Percentiles rank a stretch among this genome's conserved stretches.
phyloP scores from a whole-genome alignment of 2,329 filamentous ascomycete genomes.

The Xylariaceae sp. region DNA sequence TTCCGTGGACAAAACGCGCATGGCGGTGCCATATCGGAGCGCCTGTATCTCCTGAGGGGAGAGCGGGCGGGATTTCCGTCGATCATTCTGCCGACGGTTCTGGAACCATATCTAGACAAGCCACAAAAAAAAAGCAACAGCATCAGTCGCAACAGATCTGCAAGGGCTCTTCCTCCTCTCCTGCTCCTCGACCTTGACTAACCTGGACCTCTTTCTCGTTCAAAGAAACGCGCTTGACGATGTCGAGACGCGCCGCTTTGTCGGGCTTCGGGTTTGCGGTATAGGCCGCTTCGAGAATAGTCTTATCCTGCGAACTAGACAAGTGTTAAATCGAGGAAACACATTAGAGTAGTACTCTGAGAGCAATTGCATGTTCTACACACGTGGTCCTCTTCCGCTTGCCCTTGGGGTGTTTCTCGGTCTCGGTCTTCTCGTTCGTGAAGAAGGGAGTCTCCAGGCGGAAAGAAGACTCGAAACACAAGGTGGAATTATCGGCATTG shows the following conservation, averaged over 20 bases:
- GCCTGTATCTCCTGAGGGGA: slow-evolving; percentile 69
- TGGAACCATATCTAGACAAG: slow-evolving; percentile 89
- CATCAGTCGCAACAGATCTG: slow-evolving; percentile 18
- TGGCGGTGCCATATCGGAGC: slow-evolving; percentile 47
- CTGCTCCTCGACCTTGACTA: slow-evolving; percentile 31
- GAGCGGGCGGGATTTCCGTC: slow-evolving; percentile 80
- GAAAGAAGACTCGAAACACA: slow-evolving; percentile 33
- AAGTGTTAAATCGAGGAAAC: too few species aligned
- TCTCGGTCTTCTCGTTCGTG: slow-evolving; percentile 23
- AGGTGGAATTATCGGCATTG: slow-evolving; percentile 26
- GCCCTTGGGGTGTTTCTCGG: slow-evolving; percentile 48
- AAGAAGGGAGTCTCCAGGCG: slow-evolving; percentile 29
- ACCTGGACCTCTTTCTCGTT: slow-evolving; percentile 98
- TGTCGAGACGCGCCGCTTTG: slow-evolving; percentile 77
- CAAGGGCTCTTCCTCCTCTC: too few species aligned
- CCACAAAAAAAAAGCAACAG: slow-evolving; percentile 4
- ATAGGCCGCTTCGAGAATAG: slow-evolving; percentile 81
- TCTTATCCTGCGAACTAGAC: slow-evolving; percentile 77
- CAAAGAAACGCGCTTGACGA: slow-evolving; percentile 78
- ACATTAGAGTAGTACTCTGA: too few species aligned
- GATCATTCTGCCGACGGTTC: slow-evolving; percentile 87
- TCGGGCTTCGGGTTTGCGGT: slow-evolving; percentile 82
- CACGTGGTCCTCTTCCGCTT: slow-evolving; percentile 62
- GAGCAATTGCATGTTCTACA: slow-evolving; percentile 28
- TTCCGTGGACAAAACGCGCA: slow-evolving; percentile 47